Percentiles rank a stretch among this genome's conserved stretches.
phyloP scores from a whole-genome alignment of 2,329 filamentous ascomycete genomes.

The Diaporthe capsici region DNA sequence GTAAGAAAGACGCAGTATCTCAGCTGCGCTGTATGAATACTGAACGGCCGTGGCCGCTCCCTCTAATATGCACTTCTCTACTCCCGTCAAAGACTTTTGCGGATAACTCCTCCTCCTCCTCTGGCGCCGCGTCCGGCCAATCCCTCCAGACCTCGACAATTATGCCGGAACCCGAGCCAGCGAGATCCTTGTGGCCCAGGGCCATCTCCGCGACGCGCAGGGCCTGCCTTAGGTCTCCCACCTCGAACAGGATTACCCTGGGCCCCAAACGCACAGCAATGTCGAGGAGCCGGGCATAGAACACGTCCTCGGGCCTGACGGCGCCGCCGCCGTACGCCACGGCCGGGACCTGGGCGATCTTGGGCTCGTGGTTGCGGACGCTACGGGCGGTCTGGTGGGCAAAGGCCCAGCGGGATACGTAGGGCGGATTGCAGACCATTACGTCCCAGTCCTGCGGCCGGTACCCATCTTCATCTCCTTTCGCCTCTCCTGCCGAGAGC shows the following conservation, averaged over 20 bases:
- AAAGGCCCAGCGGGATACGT: conserved; percentile 80
- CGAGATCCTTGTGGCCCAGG: conserved; percentile 45
- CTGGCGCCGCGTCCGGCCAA: conserved; percentile 63
- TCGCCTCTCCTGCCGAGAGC: neutral
- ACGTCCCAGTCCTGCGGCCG: conserved; percentile 66
- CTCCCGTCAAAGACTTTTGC: conserved; percentile 45
- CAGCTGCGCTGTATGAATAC: conserved; percentile 52
- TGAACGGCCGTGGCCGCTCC: conserved; percentile 63
- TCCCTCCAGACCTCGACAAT: conserved; percentile 81
- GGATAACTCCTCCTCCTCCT: conserved; percentile 46
- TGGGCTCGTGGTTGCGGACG: conserved; percentile 87
- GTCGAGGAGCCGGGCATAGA: conserved; percentile 76
- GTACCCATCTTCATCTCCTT: conserved; percentile 37
- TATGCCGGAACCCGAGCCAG: conserved; percentile 46
- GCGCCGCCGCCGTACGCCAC: conserved; percentile 39
- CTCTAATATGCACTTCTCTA: conserved; percentile 56
- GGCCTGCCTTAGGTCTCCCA: conserved; percentile 79
- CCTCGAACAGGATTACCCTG: conserved; percentile 75
- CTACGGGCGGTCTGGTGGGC: conserved; percentile 75
- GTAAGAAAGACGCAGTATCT: neutral
- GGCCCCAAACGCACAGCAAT: conserved; percentile 65
- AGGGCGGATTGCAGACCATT: conserved; percentile 91
- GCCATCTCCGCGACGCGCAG: conserved; percentile 70
- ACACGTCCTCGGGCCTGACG: conserved; percentile 63
- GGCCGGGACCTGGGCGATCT: conserved; percentile 78